Base-by-base conservation (phyloP, 306 rosid genomes). In the Erythrophleum fordii region DNA sequence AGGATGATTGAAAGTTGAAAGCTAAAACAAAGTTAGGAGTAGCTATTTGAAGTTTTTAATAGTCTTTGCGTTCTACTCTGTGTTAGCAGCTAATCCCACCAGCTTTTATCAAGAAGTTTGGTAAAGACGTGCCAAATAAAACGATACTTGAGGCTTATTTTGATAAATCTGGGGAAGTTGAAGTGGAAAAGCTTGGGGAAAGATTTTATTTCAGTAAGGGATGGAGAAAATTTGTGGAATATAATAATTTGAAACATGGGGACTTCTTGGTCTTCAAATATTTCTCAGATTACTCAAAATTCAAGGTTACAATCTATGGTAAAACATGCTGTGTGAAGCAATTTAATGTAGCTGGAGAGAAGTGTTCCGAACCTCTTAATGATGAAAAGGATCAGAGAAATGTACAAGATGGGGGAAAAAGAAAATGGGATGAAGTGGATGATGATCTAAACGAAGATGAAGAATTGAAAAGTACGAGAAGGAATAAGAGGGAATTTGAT, bases 1-100 rank as follows among this genome's bases (percentile, higher is more conserved):
- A 37, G 6, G 5, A 34, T 3, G 37, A 34, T 34, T 34, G 5
- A n/a, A n/a, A n/a, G 4, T 31, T 31, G 1, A 4, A 31, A 31
- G 34, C 4, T 31, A 39, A 39, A 39, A 39, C 42, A 7, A 39
- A 39, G 42, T 5, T 2, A 10, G 8, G 9, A 41, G 45, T 41
- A 6, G 9, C 1, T 41, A 41, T 41, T 41, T 41, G 8, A 6
- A 41, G 10, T 41, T 41, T 11, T 42, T 42, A 42, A 42, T 42
- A 8, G 3, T 51, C n/a, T 23, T 46, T 46, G 0, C 7, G 12
- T 17, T 8, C 16, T 59, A 1, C 7, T 71, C 9, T 48, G 18
- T 48, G 11, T 45, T 46, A 23, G 29, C 76, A 72, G 76, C 62
- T 29, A 72, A 48, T 72, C 62, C 76, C 76, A 72, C 17, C 60